These are phyloP conservation scores for Alternaria sp. DNA, from an alignment of 2,329 filamentous ascomycete genomes.

Conservation along the genomic window DNA sequence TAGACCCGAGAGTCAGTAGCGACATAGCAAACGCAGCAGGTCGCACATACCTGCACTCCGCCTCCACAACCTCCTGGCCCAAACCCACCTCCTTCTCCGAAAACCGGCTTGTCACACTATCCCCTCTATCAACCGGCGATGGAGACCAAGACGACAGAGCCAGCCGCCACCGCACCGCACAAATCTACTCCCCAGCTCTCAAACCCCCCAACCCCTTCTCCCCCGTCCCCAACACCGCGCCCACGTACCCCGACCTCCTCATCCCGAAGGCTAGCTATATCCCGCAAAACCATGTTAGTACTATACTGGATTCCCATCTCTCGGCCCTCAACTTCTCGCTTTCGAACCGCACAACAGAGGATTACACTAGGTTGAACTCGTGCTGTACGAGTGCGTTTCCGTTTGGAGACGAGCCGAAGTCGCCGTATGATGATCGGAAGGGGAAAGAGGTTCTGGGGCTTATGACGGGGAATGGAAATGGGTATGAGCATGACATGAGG, in stretches of 20 bases:
- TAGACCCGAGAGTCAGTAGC: slow-evolving; percentile 6
- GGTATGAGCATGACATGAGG: slow-evolving; percentile 18
- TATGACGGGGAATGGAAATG: slow-evolving; percentile 9
- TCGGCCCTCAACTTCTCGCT: background rate
- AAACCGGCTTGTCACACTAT: slow-evolving; percentile 21
- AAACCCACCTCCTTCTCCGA: slow-evolving; percentile 23
- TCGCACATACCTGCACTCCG: slow-evolving; percentile 10
- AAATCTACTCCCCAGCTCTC: background rate
- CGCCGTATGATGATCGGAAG: slow-evolving; percentile 20
- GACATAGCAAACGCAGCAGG: background rate
- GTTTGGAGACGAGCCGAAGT: background rate
- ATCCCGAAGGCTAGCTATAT: background rate
- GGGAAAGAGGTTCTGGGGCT: slow-evolving; percentile 33
- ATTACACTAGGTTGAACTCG: slow-evolving; percentile 11
- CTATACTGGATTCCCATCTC: background rate
- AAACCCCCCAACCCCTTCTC: background rate
- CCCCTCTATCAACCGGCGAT: slow-evolving; percentile 2
- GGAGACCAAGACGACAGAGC: background rate
- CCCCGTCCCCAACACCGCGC: background rate
- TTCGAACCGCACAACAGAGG: background rate
- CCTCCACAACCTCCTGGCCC: slow-evolving; percentile 2
- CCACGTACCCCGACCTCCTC: background rate
- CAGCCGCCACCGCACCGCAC: background rate
- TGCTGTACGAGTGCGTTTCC: background rate
- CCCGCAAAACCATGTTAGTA: background rate